These are phyloP conservation scores for Penicillium subrubescens DNA, from an alignment of 495 filamentous ascomycete genomes.

Conservation along the genomic window DNA sequence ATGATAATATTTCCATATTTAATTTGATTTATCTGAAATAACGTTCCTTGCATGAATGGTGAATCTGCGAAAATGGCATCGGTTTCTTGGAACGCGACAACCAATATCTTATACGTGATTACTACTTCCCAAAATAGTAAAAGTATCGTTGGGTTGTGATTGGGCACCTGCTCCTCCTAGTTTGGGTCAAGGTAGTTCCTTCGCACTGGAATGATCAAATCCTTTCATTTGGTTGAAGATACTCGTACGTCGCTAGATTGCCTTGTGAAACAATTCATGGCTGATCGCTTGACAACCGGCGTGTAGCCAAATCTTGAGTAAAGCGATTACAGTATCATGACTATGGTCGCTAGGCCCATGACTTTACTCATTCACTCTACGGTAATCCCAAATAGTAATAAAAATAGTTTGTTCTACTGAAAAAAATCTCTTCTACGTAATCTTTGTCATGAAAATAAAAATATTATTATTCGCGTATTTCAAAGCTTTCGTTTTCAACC, in stretches of 20 bases:
- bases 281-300: no score
- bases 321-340: no score
- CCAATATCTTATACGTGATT: neutral
- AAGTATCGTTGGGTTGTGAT: neutral
- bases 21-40: no score
- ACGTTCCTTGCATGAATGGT: no score
- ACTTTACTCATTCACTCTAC: no score
- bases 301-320: no score
- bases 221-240: neutral
- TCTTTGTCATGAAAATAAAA: no score
- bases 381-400: no score
- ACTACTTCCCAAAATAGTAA: neutral
- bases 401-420: no score
- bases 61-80: no score
- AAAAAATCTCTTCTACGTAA: neutral
- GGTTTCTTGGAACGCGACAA: neutral
- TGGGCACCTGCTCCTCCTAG: neutral
- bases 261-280: neutral
- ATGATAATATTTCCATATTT: neutral
- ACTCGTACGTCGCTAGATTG: neutral
- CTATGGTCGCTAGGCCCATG: no score
- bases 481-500: neutral
- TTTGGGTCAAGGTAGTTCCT: neutral
- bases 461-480: neutral
- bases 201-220: neutral